Evolutionary conservation across 257 asterid genomes (phyloP), one percentile per base, ranked within the genome.

Genomic region (Jasminum sambac): DNA sequence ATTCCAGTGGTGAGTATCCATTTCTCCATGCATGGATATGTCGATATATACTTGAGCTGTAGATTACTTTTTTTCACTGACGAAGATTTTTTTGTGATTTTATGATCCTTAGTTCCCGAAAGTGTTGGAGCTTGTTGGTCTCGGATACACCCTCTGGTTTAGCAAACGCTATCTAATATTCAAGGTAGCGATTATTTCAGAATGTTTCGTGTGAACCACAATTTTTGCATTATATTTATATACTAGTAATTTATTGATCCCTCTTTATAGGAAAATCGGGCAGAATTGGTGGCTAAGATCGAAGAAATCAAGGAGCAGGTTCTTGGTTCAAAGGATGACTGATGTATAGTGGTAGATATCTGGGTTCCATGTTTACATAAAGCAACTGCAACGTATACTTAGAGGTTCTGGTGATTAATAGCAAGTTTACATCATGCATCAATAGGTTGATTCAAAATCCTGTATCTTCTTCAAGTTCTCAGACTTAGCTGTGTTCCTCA

Each of bases 61-160:
- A 24, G 44, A 39, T 13, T 8, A 0, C 6, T 5, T 65, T 55
- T 55, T 37, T 34, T 41, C 40, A 25, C 80, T 82, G 48, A 77
- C 72, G 5, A 25, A n/a, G 42, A 24, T 61, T 25, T 40, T 36
- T 64, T 19, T 34, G 14, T 34, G 14, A 23, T 70, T 66, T 7
- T 37, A 42, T 55, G 4, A 14, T 42, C 61, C 40, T 60, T 77
- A 92, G 98, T 38, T 92, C 17, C 97, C 98, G 3, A 88, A 88
- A 63, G 67, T 86, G 77, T 72, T 89, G 87, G 92, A 88, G 84
- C 81, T 85, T 11, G 74, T 92, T 10, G 98, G 98, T 64, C 89
- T 92, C 61, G 89, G 89, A 78, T 92, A 90, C 84, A 72, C 89
- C 0, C 5, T 88, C 71, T 90, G 97, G 98, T 92, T 90, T 84